A percentile compares a stretch with the other conserved stretches of the same genome.
Conservation (phyloP, 768 basidiomycete species). For the Phaffia tasmanica region DNA sequence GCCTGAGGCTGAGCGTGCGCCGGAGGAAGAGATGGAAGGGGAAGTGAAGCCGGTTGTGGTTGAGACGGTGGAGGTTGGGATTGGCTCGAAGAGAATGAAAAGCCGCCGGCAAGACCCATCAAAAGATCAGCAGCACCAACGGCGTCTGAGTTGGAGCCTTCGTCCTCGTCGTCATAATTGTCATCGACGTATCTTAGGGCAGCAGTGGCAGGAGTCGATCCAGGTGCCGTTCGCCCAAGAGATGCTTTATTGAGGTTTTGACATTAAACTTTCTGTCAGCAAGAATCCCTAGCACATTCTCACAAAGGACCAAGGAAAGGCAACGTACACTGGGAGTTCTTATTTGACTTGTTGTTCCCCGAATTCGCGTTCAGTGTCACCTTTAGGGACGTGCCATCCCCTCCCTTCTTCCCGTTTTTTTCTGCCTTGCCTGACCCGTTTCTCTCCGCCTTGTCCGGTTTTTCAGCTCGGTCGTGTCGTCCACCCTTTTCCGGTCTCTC, state of each 20-base stretch:
- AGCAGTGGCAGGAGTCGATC: slow-evolving; percentile 47
- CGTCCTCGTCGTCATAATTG: slow-evolving; percentile 65
- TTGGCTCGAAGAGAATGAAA: slow-evolving; percentile 26
- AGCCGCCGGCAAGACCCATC: slow-evolving; percentile 53
- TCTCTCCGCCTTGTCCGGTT: neutral
- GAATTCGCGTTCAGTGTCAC: too few relatives aligned
- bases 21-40: slow-evolving; percentile 9
- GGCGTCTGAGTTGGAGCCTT: slow-evolving; percentile 17
- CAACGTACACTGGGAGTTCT: neutral
- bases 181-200: slow-evolving; percentile 63
- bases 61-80: neutral
- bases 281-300: neutral
- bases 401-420: slow-evolving; percentile 27
- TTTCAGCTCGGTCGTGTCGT: slow-evolving; percentile 7
- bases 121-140: slow-evolving; percentile 68
- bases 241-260: neutral
- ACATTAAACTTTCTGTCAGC: too few relatives aligned
- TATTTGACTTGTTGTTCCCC: too few relatives aligned
- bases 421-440: slow-evolving; percentile 8
- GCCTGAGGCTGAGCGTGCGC: slow-evolving; percentile 6
- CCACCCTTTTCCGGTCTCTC: slow-evolving; percentile 6
- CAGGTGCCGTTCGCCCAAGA: slow-evolving; percentile 52
- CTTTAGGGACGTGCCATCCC: slow-evolving; percentile 18
- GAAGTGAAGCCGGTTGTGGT: neutral
- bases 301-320: slow-evolving; percentile 20